Evolutionary conservation across 2,329 filamentous ascomycete species (phyloP).

Genomic region (Fusarium continuum): DNA sequence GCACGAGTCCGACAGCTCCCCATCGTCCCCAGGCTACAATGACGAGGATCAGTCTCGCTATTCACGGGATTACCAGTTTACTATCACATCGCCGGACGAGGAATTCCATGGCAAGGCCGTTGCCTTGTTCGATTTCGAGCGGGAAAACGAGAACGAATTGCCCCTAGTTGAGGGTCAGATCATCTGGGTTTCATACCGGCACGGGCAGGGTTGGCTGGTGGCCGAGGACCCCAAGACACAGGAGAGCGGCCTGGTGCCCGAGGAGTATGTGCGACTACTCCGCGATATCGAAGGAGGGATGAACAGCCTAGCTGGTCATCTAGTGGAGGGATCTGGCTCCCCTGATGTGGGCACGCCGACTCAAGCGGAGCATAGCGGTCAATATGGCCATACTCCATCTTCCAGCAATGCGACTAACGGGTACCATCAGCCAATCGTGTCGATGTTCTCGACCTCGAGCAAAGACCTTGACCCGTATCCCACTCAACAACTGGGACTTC

Average conservation of each 20-base stretch:
- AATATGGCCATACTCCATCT: slow-evolving; percentile 59
- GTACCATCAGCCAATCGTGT: slow-evolving; percentile 74
- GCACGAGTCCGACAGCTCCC: slow-evolving; percentile 65
- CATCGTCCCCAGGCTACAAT: slow-evolving; percentile 66
- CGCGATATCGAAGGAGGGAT: slow-evolving; percentile 93
- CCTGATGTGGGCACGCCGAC: slow-evolving; percentile 69
- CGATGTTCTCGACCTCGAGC: slow-evolving; percentile 75
- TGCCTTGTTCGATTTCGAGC: slow-evolving; percentile 91
- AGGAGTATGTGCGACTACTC: slow-evolving; percentile 93
- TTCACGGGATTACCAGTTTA: slow-evolving; percentile 92
- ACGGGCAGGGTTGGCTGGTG: slow-evolving; percentile 97
- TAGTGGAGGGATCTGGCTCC: slow-evolving; percentile 60
- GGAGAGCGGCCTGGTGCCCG: slow-evolving; percentile 93
- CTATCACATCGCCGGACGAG: slow-evolving; percentile 93
- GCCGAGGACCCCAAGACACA: slow-evolving; percentile 94
- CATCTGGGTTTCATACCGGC: slow-evolving; percentile 94
- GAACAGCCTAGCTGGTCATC: slow-evolving; percentile 73
- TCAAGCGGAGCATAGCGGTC: slow-evolving; percentile 63
- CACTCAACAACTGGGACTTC: slow-evolving; percentile 69
- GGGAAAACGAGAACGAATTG: slow-evolving; percentile 96
- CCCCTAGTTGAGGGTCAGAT: slow-evolving; percentile 93
- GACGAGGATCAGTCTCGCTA: slow-evolving; percentile 80
- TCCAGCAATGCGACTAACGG: slow-evolving; percentile 62
- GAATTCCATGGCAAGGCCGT: slow-evolving; percentile 98
- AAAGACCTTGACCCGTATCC: slow-evolving; percentile 75